These are phyloP conservation scores for Diaporthe velutina DNA, from an alignment of 2,329 filamentous ascomycete species.

Conservation along the genomic window DNA sequence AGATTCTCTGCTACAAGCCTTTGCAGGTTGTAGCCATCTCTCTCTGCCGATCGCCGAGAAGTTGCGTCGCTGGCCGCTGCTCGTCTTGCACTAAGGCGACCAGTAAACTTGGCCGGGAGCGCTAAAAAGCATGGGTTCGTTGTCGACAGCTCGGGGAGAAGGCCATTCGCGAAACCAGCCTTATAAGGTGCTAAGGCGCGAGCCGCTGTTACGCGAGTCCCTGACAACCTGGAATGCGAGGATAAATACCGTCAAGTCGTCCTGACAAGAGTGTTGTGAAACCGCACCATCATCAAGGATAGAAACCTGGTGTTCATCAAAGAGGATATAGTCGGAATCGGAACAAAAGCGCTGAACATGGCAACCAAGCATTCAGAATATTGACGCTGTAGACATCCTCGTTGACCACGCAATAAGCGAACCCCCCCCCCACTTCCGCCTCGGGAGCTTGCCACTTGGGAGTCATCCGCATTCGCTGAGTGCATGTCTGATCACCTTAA, in stretches of 20 bases:
- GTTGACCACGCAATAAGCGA: slow-evolving; percentile 58
- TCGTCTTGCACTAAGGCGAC: too few species aligned
- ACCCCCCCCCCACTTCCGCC: too few species aligned
- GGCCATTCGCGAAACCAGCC: slow-evolving; percentile 41
- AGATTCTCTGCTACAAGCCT: slow-evolving; percentile 44
- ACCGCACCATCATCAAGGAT: slow-evolving; percentile 51
- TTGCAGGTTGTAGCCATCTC: slow-evolving; percentile 44
- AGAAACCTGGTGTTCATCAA: slow-evolving; percentile 45
- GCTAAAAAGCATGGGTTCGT: slow-evolving; percentile 58
- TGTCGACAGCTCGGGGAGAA: slow-evolving; percentile 54
- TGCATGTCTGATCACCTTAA: slow-evolving; percentile 59
- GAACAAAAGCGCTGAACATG: slow-evolving; percentile 55
- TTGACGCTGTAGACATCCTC: slow-evolving; percentile 62
- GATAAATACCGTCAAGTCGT: slow-evolving; percentile 50
- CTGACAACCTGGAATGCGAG: slow-evolving; percentile 54
- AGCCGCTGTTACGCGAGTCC: too few species aligned
- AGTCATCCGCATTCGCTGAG: slow-evolving; percentile 56
- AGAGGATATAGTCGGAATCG: slow-evolving; percentile 55
- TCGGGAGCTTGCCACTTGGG: slow-evolving; percentile 62
- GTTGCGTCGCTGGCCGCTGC: too few species aligned
- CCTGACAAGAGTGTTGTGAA: slow-evolving; percentile 53
- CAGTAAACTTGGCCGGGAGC: too few species aligned
- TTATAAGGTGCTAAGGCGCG: slow-evolving; percentile 56
- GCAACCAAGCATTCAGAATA: slow-evolving; percentile 59
- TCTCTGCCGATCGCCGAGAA: slow-evolving; percentile 52